Conservation (phyloP, 805 yeast genomes). For the Lachancea sp. region DNA sequence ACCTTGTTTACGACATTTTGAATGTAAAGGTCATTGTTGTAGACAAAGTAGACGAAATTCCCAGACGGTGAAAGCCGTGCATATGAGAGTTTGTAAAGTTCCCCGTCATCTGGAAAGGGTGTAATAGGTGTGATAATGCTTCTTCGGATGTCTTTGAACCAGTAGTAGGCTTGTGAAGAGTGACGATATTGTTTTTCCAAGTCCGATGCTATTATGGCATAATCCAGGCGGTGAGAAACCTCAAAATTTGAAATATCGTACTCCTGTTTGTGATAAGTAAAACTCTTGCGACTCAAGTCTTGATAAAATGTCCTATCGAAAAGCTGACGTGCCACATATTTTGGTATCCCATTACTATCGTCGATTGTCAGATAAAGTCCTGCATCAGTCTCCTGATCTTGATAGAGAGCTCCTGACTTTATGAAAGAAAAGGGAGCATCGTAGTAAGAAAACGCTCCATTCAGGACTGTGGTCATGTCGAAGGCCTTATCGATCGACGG, state of each 20-base stretch:
- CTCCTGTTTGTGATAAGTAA: slow-evolving; percentile 38
- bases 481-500: slow-evolving; percentile 8
- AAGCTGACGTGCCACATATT: slow-evolving; percentile 31
- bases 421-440: slow-evolving; percentile 25
- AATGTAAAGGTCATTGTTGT: slow-evolving; percentile 48
- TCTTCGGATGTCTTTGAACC: slow-evolving; percentile 48
- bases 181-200: slow-evolving; percentile 54
- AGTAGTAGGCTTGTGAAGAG: slow-evolving; percentile 55
- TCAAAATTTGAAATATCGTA: slow-evolving; percentile 38
- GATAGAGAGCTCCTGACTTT: slow-evolving; percentile 18
- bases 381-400: slow-evolving; percentile 35
- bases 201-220: slow-evolving; percentile 53
- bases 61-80: slow-evolving; percentile 59
- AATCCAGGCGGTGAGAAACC: slow-evolving; percentile 41
- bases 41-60: slow-evolving; percentile 50
- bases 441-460: slow-evolving; percentile 23
- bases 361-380: slow-evolving; percentile 36
- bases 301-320: slow-evolving; percentile 20
- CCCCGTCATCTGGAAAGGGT: slow-evolving; percentile 18
- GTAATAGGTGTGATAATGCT: slow-evolving; percentile 32
- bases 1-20: slow-evolving; percentile 31
- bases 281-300: slow-evolving; percentile 27
- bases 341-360: slow-evolving; percentile 10
- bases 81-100: slow-evolving; percentile 32
- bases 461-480: slow-evolving; percentile 19